These are phyloP conservation scores for Phytophthora brassicae DNA, from an alignment of 352 stramenopile genomes.

Conservation along the genomic window DNA sequence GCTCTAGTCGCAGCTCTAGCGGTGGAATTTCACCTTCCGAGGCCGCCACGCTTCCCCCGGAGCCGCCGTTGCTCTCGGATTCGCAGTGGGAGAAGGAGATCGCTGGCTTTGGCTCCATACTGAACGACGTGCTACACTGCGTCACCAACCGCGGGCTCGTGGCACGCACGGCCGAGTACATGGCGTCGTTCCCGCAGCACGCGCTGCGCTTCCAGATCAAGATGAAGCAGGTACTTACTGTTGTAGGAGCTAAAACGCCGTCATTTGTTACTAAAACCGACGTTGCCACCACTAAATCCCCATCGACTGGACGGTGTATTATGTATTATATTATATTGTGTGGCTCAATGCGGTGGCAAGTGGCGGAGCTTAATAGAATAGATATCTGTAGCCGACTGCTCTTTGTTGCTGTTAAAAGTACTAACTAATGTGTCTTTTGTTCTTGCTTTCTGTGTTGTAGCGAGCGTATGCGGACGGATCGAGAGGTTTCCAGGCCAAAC, in stretches of 20 bases:
- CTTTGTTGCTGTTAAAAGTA: neutral
- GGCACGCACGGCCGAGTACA: constrained; percentile 70
- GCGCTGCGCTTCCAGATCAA: constrained; percentile 84
- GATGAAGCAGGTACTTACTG: constrained; percentile 79
- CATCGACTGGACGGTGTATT: too few relatives aligned
- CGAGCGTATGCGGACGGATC: constrained; percentile 56
- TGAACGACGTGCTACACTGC: constrained; percentile 72
- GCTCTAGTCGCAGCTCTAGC: constrained; percentile 8
- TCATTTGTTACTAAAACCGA: too few relatives aligned
- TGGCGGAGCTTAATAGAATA: constrained; percentile 34
- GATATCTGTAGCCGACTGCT: constrained; percentile 18
- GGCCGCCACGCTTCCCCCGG: constrained; percentile 8
- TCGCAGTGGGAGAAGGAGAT: constrained; percentile 77
- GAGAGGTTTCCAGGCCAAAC: constrained; percentile 71
- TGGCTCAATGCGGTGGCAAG: constrained; percentile 12
- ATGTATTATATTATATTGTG: too few relatives aligned
- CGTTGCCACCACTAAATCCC: constrained; percentile 19
- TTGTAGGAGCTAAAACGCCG: constrained; percentile 21
- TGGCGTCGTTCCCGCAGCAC: constrained; percentile 71
- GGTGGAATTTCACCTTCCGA: constrained; percentile 19
- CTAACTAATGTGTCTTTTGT: constrained; percentile 26
- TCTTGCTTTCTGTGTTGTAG: constrained; percentile 34
- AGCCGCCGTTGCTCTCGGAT: constrained; percentile 54
- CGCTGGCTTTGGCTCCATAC: constrained; percentile 63
- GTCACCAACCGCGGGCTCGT: constrained; percentile 78